These are phyloP conservation scores for Nicotiana sylvestris DNA, from an alignment of 257 asterid genomes.

Conservation along the genomic window DNA sequence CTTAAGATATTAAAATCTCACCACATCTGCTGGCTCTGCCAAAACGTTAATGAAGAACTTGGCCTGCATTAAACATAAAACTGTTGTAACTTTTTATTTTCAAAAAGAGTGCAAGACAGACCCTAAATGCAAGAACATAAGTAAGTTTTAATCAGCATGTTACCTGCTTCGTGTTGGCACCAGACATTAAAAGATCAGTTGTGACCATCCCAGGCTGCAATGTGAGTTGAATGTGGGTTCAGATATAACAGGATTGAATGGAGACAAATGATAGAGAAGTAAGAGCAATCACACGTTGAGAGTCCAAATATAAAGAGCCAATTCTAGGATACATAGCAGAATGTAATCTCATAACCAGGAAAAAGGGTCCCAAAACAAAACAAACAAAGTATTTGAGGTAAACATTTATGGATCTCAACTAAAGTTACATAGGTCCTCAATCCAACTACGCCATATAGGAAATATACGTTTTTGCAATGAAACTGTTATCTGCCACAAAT, in stretches of 20 bases:
- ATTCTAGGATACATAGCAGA: not conserved
- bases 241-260: not conserved
- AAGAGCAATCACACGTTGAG: not conserved
- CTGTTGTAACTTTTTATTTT: not conserved
- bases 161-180: conserved; percentile 92
- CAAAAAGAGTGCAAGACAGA: not conserved
- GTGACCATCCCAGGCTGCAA: conserved; percentile 99
- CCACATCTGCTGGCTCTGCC: conserved; percentile 97
- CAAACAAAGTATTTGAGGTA: not conserved
- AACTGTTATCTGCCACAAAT: not conserved
- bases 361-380: not conserved
- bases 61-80: conserved; percentile 52
- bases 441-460: not conserved
- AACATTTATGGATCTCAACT: not conserved
- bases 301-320: not conserved
- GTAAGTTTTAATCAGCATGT: not conserved
- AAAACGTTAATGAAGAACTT: conserved; percentile 91
- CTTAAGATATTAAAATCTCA: conserved; percentile 21
- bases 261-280: not conserved
- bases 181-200: conserved; percentile 96
- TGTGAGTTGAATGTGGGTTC: not conserved
- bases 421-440: not conserved
- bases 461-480: not conserved
- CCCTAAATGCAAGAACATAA: not conserved
- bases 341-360: not conserved